Evolutionary conservation across 164 flowering plant species (phyloP), one percentile per base, ranked within the genome.

Genomic region (Liquidambar formosana): DNA sequence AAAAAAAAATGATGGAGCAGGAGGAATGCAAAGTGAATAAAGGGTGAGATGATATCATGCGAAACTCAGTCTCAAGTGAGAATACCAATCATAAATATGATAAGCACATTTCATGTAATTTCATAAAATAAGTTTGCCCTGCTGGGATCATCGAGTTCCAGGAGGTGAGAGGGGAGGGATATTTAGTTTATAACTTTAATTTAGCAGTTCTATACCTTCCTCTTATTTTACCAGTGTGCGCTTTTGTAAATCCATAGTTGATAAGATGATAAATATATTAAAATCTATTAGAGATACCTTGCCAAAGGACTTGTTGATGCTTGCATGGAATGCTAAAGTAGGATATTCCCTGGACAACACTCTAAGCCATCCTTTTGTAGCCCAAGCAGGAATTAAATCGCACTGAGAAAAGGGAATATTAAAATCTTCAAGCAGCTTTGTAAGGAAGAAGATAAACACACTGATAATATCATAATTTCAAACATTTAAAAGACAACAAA

Each of bases 361-460:
- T 53, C 94, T 84, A 52, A 96, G 90, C 99, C 99, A 96, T 64
- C 94, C 97, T 81, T 91, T 96, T 53, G 98, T 92, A 60, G 88
- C 96, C 99, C 98, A 96, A 25, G 98, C 96, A 48, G 99, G 99
- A 72, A 94, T 79, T 72, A 96, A 79, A 80, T 96, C 99, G 77
- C 99, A 93, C 98, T 94, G 83, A 23, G 64, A 49, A 23, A 41
- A 59, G 44, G 65, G 41, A 54, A 68, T 9, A 21, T 2, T 6
- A 53, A 25, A 41, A 52, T 13, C 43, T 54, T 63, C 16, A 47
- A 68, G 18, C 11, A 18, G 13, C 22, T 41, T 25, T 10, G n/a
- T 16, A 61, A 28, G 27, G 14, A 57, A 54, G n/a, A 25, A 14
- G 13, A 26, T 1, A 18, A 51, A 75, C 5, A n/a, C 8, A 25